Evolutionary conservation across 2,329 filamentous ascomycete genomes (phyloP).

Genomic region (Dryadomyces quercus-mongolicae): DNA sequence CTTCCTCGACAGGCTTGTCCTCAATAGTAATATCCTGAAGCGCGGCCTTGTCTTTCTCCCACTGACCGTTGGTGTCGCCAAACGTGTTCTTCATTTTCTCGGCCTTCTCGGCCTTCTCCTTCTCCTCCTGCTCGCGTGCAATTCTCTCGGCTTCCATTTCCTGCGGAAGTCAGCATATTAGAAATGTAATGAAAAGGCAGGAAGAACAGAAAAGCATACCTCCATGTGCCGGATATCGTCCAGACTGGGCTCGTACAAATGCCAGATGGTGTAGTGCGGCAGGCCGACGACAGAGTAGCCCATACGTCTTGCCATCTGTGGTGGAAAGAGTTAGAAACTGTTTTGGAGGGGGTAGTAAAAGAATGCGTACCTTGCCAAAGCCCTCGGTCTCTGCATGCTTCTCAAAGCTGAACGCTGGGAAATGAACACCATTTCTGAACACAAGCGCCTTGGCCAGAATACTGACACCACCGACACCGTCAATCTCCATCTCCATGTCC

Average conservation of each 20-base stretch:
- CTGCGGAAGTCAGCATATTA: conserved; percentile 23
- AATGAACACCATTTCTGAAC: conserved; percentile 90
- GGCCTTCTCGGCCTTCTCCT: conserved; percentile 56
- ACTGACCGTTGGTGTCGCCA: conserved; percentile 62
- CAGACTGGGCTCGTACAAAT: conserved; percentile 97
- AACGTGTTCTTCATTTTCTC: conserved; percentile 76
- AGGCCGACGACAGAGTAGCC: conserved; percentile 88
- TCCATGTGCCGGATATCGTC: conserved; percentile 98
- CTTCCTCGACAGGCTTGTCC: conserved; percentile 24
- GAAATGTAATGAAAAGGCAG: neutral
- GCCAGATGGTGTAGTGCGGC: conserved; percentile 98
- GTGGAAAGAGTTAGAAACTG: neutral
- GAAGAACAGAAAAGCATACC: conserved; percentile 25
- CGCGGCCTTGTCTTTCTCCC: conserved; percentile 79
- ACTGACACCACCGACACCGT: conserved; percentile 93
- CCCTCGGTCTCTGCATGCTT: conserved; percentile 98
- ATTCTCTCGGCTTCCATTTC: conserved; percentile 89
- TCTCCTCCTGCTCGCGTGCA: conserved; percentile 68
- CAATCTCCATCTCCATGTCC: conserved; percentile 99
- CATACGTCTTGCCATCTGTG: conserved; percentile 93
- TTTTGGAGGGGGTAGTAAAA: neutral
- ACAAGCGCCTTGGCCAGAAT: conserved; percentile 94
- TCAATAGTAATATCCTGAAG: conserved; percentile 57
- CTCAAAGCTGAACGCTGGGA: conserved; percentile 96
- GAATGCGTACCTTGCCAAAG: conserved; percentile 72